Percentiles rank a stretch among this genome's conserved stretches.
Conservation (phyloP, 768 basidiomycete genomes). For the Leccinum uliginosum region DNA sequence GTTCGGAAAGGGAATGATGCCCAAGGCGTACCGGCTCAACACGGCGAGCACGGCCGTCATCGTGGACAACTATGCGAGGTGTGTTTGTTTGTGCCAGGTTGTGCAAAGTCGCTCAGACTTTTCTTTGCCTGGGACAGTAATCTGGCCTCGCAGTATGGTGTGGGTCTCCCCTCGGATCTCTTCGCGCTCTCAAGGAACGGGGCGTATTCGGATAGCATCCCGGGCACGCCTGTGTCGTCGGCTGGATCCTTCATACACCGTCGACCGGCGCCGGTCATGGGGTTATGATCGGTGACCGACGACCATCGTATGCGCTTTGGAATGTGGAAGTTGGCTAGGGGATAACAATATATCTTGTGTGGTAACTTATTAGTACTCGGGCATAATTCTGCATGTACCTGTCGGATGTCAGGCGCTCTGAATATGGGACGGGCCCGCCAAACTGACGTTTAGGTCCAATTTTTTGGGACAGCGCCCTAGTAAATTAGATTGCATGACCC, state of each 20-base stretch:
- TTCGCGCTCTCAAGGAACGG: slow-evolving; percentile 51
- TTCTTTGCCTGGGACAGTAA: slow-evolving; percentile 38
- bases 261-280: neutral
- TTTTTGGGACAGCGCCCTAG: no score
- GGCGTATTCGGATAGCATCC: slow-evolving; percentile 33
- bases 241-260: neutral
- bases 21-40: slow-evolving; percentile 75
- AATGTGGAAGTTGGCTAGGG: neutral
- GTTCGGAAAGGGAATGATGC: slow-evolving; percentile 87
- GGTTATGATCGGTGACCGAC: neutral
- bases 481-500: no score
- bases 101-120: neutral
- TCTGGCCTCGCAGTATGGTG: slow-evolving; percentile 71
- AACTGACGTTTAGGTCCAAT: no score
- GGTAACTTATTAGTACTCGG: neutral
- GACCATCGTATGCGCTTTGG: neutral
- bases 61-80: slow-evolving; percentile 83
- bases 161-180: slow-evolving; percentile 56
- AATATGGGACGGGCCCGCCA: neutral
- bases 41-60: slow-evolving; percentile 74
- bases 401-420: neutral
- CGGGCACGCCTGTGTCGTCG: slow-evolving; percentile 28
- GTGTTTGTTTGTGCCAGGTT: slow-evolving; percentile 11
- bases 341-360: neutral
- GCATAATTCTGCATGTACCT: neutral